phyloP scores from a whole-genome alignment of 2,329 filamentous ascomycete genomes.

The Scedosporium aurantiacum region DNA sequence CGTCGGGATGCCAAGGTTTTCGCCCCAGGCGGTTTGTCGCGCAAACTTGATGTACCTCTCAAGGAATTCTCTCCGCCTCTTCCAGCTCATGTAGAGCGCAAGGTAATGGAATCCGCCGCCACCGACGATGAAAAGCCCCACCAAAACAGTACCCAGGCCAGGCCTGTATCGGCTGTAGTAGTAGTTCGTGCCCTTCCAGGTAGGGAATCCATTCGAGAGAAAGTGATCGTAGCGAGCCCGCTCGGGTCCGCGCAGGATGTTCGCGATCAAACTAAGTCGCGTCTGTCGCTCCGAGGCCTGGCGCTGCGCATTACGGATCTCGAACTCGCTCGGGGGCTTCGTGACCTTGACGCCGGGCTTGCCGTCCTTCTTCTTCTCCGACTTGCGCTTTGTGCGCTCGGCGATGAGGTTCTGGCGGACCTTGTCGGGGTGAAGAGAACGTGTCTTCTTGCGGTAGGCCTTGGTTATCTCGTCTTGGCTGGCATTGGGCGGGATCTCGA shows the following conservation, averaged over 20 bases:
- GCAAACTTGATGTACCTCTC: slow-evolving; percentile 87
- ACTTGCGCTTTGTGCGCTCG: slow-evolving; percentile 48
- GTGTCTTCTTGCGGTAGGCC: slow-evolving; percentile 82
- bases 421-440: slow-evolving; percentile 86
- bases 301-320: slow-evolving; percentile 71
- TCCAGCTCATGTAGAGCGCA: slow-evolving; percentile 75
- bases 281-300: slow-evolving; percentile 73
- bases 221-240: slow-evolving; percentile 93
- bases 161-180: slow-evolving; percentile 94
- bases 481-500: slow-evolving; percentile 63
- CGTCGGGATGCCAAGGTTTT: slow-evolving; percentile 60
- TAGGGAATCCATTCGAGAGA: slow-evolving; percentile 81
- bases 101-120: slow-evolving; percentile 84
- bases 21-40: slow-evolving; percentile 79
- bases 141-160: slow-evolving; percentile 72
- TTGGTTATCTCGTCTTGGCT: slow-evolving; percentile 84
- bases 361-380: slow-evolving; percentile 36
- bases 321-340: slow-evolving; percentile 60
- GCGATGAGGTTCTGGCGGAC: slow-evolving; percentile 73
- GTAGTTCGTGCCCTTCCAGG: slow-evolving; percentile 95
- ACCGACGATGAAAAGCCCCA: slow-evolving; percentile 69
- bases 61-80: slow-evolving; percentile 82
- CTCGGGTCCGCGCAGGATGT: slow-evolving; percentile 70
- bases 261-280: slow-evolving; percentile 71
- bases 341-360: slow-evolving; percentile 47